Evolutionary conservation across 805 yeast species (phyloP).

Genomic region (Candida hispaniensis): DNA sequence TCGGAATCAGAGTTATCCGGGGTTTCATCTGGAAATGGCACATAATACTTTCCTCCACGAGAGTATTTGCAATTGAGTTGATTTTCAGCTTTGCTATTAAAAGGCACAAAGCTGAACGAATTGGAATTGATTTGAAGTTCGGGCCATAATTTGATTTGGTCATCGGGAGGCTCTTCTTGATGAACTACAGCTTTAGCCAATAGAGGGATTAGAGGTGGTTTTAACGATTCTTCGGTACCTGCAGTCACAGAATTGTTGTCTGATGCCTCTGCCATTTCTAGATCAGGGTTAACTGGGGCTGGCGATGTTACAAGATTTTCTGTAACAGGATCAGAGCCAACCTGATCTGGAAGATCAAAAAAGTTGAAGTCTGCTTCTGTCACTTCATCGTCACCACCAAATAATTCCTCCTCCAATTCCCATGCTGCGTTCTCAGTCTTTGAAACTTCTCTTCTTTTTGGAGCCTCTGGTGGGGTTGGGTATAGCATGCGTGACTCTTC

Average conservation of each 20-base stretch:
- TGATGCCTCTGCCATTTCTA: no score
- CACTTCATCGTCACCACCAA: slow-evolving; percentile 30
- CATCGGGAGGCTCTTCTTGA: slow-evolving; percentile 2
- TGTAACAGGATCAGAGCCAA: no score
- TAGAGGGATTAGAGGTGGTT: no score
- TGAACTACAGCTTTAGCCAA: slow-evolving; percentile 2
- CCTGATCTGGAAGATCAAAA: slow-evolving; percentile 32
- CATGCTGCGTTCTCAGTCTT: slow-evolving; percentile 16
- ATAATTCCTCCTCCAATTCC: slow-evolving; percentile 25
- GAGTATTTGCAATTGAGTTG: slow-evolving; percentile 79
- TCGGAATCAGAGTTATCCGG: slow-evolving; percentile 19
- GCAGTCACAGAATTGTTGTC: no score
- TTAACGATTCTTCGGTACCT: no score
- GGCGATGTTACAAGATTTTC: no score
- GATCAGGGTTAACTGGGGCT: no score
- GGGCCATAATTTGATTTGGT: not conserved
- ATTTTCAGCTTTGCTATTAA: slow-evolving; percentile 67
- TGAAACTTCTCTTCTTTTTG: slow-evolving; percentile 14
- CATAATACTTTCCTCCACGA: slow-evolving; percentile 83
- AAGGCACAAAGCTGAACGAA: slow-evolving; percentile 24
- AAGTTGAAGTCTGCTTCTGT: slow-evolving; percentile 36
- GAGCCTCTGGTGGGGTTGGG: slow-evolving; percentile 31
- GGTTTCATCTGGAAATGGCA: no score
- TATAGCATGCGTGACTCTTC: slow-evolving; percentile 25
- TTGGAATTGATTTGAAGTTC: slow-evolving; percentile 1